These are phyloP conservation scores for Yarrowia porcina DNA, from an alignment of 805 yeast genomes.

Conservation along the genomic window DNA sequence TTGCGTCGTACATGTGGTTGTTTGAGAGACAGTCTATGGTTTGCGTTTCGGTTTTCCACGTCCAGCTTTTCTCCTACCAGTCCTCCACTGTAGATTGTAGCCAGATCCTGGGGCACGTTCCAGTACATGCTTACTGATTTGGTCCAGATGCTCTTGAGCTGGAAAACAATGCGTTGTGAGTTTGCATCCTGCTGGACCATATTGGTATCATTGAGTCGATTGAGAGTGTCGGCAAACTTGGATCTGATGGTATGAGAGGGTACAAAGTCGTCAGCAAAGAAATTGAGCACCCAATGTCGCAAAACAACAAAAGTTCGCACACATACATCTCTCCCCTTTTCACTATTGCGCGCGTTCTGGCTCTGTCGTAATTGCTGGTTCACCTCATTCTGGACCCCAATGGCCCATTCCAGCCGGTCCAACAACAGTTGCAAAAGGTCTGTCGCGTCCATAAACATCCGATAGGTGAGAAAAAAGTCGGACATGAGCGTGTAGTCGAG, in stretches of 20 bases:
- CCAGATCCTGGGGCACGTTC: slow-evolving; percentile 30
- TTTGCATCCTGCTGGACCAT: slow-evolving; percentile 33
- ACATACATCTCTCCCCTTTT: slow-evolving; percentile 61
- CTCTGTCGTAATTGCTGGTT: slow-evolving; percentile 12
- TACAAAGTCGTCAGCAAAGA: slow-evolving; percentile 80
- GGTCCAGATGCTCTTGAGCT: slow-evolving; percentile 52
- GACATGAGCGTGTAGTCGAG: slow-evolving; percentile 75
- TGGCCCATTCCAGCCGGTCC: slow-evolving; percentile 70
- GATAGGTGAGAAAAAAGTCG: slow-evolving; percentile 82
- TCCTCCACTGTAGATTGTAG: slow-evolving; percentile 39
- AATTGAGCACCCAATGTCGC: slow-evolving; percentile 87
- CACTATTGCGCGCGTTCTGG: slow-evolving; percentile 34
- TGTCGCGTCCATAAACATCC: slow-evolving; percentile 61
- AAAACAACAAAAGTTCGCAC: slow-evolving; percentile 81
- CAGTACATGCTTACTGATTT: slow-evolving; percentile 40
- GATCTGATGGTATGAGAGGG: slow-evolving; percentile 48
- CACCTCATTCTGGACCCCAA: slow-evolving; percentile 33
- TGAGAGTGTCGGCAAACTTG: slow-evolving; percentile 41
- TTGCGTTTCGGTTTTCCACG: not conserved
- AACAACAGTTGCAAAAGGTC: slow-evolving; percentile 59
- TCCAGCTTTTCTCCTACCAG: slow-evolving; percentile 29
- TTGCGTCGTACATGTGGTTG: slow-evolving; percentile 28
- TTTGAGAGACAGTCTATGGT: not conserved
- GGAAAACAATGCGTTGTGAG: slow-evolving; percentile 42
- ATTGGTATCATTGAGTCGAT: slow-evolving; percentile 37